Evolutionary conservation across 306 rosid genomes (phyloP), one percentile per base, ranked within the genome.

Genomic region (Inga laurina): DNA sequence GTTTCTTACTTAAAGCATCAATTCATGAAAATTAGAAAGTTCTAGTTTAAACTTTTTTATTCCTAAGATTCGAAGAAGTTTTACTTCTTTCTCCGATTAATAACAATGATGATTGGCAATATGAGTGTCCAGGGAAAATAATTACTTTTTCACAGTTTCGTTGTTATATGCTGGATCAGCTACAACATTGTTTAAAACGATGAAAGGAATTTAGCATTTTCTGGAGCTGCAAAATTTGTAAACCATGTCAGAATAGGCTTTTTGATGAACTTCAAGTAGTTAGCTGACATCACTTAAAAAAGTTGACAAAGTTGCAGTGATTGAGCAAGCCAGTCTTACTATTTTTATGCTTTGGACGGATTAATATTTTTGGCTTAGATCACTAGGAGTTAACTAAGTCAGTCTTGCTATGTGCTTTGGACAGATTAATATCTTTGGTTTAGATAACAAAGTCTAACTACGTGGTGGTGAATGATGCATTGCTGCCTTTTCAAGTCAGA

Each of bases 391-490:
- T 9, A 59, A 30, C 46, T 48, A 30, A 77, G 66, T 22, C 45
- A 77, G 46, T 67, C 84, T 44, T 30, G 18, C 19, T 69, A 35
- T 72, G 24, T 81, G 22, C 34, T 34, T 64, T 30, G 48, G 69
- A 84, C 65, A 70, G 21, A 11, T 75, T 68, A 2, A 75, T 79
- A 51, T 62, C 35, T 24, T 62, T 62, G 77, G 39, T 78, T 78
- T 74, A 46, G 54, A 46, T 57, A 71, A 70, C 70, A 75, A 74
- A 79, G 62, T 70, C 56, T 75, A 75, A 69, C 74, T 71, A 44
- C 46, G 81, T 65, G 79, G 51, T 69, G 48, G 0, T 68, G n/a
- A 68, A 68, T 74, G 61, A 30, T 57, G 79, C 13, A 21, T 64
- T 44, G 82, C 16, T 78, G 66, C 39, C 32, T 41, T 27, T 70